A percentile compares a stretch with the other conserved stretches of the same genome.
Conservation (phyloP, 371 early-diverging fungal genomes). For the Mortierella sp. region DNA sequence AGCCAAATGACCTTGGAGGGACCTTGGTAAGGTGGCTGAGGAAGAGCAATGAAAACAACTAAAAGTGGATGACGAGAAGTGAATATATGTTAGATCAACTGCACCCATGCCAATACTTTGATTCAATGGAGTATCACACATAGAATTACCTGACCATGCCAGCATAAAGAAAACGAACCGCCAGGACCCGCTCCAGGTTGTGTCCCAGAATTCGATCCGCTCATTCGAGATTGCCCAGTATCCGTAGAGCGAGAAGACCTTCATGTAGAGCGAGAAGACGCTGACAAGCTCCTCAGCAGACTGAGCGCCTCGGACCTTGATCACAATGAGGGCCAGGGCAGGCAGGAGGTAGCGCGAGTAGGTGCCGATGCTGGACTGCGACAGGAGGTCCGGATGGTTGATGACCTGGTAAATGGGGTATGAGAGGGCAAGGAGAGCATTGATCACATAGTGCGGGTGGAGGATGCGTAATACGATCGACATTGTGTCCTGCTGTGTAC, state of each 20-base stretch:
- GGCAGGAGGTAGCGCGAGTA: conserved; percentile 46
- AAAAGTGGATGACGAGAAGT: background rate
- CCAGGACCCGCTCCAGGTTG: conserved; percentile 50
- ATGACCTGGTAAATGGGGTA: conserved; percentile 42
- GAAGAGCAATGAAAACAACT: conserved; percentile 67
- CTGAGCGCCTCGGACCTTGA: conserved; percentile 50
- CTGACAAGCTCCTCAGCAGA: conserved; percentile 71
- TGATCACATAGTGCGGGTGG: conserved; percentile 68
- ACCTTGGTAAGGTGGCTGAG: conserved; percentile 73
- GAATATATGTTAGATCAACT: background rate
- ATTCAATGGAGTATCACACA: background rate
- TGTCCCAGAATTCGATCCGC: conserved; percentile 21
- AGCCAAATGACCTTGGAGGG: conserved; percentile 58
- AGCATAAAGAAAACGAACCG: conserved; percentile 57
- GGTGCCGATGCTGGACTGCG: conserved; percentile 21
- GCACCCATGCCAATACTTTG: background rate
- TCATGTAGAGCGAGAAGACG: conserved; percentile 69
- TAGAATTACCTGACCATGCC: conserved; percentile 65
- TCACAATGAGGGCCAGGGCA: conserved; percentile 22
- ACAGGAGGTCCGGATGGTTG: conserved; percentile 38
- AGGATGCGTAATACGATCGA: conserved; percentile 59
- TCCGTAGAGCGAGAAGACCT: conserved; percentile 62
- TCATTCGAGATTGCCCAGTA: conserved; percentile 50
- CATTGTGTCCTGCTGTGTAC: conserved; percentile 16
- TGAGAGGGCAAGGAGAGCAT: conserved; percentile 47